Base-by-base conservation (phyloP, 2,329 filamentous ascomycete genomes). In the Alternaria triticina region DNA sequence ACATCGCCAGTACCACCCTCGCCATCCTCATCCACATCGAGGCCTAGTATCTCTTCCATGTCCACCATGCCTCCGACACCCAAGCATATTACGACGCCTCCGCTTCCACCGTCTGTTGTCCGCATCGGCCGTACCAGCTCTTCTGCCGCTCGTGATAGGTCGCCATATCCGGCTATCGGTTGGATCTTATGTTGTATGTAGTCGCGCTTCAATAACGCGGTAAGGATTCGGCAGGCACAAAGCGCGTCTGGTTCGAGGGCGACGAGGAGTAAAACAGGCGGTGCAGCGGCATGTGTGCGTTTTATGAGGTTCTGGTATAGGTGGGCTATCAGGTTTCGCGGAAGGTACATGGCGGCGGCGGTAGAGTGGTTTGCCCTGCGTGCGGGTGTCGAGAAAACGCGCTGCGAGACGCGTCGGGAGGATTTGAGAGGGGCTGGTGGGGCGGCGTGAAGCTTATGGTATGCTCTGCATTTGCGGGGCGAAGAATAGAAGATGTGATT, bases 111-210 rank as follows among this genome's bases (percentile, higher is more conserved):
- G 61, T 91, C 87, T 28, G 89, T 89, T 75, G 91, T 90, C 85
- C 93, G 94, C 92, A 97, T 94, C 11, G 94, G 94, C 58, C 85
- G 86, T 44, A 97, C 91, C 47, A 96, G 85, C 69, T 94, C 89
- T 74, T 88, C 87, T 49, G 94, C 94, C 22, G 91, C 91, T 71
- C 89, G 90, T 75, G 92, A 87, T 50, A 99, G 88, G 79, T 98
- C 96, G 69, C 89, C 90, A 88, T 97, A 98, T 59, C 96, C 96
- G 20, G 93, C 89, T 58, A 99, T 91, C 1, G 96, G 96, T 75
- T 97, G 93, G 75, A 98, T 97, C 82, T 97, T 98, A 83, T 98
- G 95, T 13, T 91, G 92, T 71, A 99, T 97, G 78, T 97, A 98
- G 84, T 99, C 96, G 85, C 95, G 91, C 82, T 97, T 97, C 64